phyloP scores from a whole-genome alignment of 257 asterid genomes.

The Capsicum baccatum region DNA sequence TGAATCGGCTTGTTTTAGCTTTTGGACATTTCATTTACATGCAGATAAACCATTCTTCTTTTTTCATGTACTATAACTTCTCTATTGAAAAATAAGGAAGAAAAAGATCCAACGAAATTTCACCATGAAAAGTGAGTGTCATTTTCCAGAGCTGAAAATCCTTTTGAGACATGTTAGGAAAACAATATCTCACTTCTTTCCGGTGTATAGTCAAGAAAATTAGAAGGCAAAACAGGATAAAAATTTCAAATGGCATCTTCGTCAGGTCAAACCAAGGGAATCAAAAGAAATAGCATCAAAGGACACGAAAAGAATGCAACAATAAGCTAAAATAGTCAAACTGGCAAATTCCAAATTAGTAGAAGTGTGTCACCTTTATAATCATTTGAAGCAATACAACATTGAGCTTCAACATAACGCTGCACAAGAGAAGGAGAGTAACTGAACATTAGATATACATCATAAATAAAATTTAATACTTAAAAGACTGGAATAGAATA shows the following conservation, averaged over 20 bases:
- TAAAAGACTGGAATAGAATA: slow-evolving; percentile 2
- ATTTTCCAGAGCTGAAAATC: neutral
- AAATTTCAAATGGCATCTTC: neutral
- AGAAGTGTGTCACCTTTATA: slow-evolving; percentile 75
- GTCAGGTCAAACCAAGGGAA: neutral
- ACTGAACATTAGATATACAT: neutral
- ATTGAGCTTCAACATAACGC: slow-evolving; percentile 97
- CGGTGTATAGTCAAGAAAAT: neutral
- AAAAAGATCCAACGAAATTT: neutral
- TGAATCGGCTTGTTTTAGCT: slow-evolving; percentile 6
- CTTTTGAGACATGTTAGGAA: neutral
- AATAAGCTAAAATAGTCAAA: slow-evolving; percentile 19
- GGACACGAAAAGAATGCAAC: neutral
- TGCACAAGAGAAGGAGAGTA: slow-evolving; percentile 45
- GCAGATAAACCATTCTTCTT: neutral
- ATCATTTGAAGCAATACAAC: slow-evolving; percentile 91
- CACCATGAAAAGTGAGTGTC: neutral
- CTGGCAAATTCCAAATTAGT: slow-evolving; percentile 1
- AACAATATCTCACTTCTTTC: slow-evolving; percentile 7
- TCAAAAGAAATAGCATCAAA: neutral
- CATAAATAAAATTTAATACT: slow-evolving; percentile 6
- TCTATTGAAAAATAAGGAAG: neutral
- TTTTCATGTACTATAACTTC: neutral
- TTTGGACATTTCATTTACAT: slow-evolving; percentile 8
- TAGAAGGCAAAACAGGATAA: neutral